These are phyloP conservation scores for Torulaspora quercuum DNA, from an alignment of 805 yeast genomes.

Conservation along the genomic window DNA sequence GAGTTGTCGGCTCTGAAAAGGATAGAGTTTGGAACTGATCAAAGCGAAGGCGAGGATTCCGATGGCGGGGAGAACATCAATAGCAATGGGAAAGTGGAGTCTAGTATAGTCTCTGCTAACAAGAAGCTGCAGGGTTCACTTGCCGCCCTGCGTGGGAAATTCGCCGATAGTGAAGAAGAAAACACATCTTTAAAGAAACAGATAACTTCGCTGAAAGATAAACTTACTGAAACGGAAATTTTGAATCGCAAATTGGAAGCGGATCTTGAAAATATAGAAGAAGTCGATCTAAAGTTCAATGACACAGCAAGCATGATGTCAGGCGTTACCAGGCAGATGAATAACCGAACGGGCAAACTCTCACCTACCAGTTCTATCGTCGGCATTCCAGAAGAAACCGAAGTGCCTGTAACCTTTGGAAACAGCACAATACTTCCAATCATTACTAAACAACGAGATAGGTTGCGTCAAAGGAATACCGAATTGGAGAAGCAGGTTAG, in stretches of 20 bases:
- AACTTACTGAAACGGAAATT: conserved; percentile 42
- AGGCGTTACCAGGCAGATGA: conserved; percentile 45
- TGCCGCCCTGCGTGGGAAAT: conserved; percentile 59
- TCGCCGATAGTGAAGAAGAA: conserved; percentile 44
- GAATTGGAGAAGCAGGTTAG: conserved; percentile 82
- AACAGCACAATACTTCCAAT: conserved; percentile 67
- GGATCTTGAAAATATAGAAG: conserved; percentile 63
- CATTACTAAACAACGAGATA: conserved; percentile 89
- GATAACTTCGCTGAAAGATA: conserved; percentile 36
- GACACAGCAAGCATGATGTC: conserved; percentile 67
- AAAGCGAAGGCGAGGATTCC: conserved; percentile 33
- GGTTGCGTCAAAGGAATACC: conserved; percentile 77
- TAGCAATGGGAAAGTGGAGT: conserved; percentile 43
- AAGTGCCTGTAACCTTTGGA: conserved; percentile 18
- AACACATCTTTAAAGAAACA: conserved; percentile 42
- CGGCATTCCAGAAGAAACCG: conserved; percentile 42
- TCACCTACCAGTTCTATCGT: conserved; percentile 55
- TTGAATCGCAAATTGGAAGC: conserved; percentile 65
- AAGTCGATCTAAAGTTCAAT: conserved; percentile 37
- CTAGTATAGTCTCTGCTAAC: conserved; percentile 64
- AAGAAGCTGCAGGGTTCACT: conserved; percentile 68
- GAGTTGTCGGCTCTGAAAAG: conserved; percentile 70
- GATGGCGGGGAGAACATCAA: conserved; percentile 33
- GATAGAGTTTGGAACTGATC: conserved; percentile 65
- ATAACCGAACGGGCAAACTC: conserved; percentile 33